Evolutionary conservation across 148 eudicot genomes (phyloP).

Genomic region (Dianthus caryophyllus): DNA sequence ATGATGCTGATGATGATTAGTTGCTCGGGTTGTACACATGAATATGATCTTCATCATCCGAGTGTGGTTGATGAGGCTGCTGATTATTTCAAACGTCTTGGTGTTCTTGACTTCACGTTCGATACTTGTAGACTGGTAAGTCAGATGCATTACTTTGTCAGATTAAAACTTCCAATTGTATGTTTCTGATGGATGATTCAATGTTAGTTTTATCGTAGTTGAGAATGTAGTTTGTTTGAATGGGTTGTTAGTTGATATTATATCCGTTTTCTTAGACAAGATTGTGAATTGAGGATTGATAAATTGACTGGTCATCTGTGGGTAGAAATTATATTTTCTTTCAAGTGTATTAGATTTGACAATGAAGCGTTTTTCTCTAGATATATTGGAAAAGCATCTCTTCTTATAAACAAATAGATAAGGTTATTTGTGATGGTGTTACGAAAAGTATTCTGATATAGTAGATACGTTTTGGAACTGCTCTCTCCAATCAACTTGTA

Average conservation of each 20-base stretch:
- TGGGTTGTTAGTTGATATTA: background rate
- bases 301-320: background rate
- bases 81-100: conserved; percentile 53
- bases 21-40: conserved; percentile 89
- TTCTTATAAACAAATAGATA: background rate
- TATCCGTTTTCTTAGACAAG: background rate
- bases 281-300: too few relatives aligned
- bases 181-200: background rate
- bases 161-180: background rate
- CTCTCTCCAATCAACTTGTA: background rate
- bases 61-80: conserved; percentile 58
- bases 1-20: conserved; percentile 25
- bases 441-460: background rate
- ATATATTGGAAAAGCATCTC: background rate
- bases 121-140: conserved; percentile 67
- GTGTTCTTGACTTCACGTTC: conserved; percentile 62
- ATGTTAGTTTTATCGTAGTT: background rate
- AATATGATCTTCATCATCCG: conserved; percentile 76
- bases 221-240: background rate
- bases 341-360: background rate
- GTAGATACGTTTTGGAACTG: background rate
- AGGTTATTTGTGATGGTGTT: background rate
- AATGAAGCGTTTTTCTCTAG: background rate
- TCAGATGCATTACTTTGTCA: background rate
- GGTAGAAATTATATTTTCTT: background rate